These are phyloP conservation scores for Herpetomonas tarakana DNA, from an alignment of 208 protist species.

Conservation along the genomic window DNA sequence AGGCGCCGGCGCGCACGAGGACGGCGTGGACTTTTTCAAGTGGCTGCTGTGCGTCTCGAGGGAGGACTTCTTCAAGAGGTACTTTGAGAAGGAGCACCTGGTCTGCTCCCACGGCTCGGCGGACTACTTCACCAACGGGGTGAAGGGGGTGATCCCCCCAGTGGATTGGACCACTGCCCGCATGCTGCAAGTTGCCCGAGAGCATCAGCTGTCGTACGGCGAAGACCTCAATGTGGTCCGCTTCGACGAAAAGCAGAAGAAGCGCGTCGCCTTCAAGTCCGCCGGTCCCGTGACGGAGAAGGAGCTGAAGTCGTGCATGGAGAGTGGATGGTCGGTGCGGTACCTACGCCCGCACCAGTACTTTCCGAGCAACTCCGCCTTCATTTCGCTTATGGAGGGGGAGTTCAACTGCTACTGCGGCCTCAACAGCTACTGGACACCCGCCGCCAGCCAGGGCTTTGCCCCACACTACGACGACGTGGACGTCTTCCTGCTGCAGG, in stretches of 20 bases:
- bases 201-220: conserved; percentile 28
- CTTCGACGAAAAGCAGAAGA: conserved; percentile 39
- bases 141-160: conserved; percentile 24
- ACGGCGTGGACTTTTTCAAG: conserved; percentile 32
- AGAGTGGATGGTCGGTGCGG: conserved; percentile 76
- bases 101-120: conserved; percentile 31
- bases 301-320: conserved; percentile 52
- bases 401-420: conserved; percentile 86
- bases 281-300: conserved; percentile 16
- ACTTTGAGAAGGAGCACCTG: conserved; percentile 80
- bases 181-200: conserved; percentile 36
- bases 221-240: conserved; percentile 53
- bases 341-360: conserved; percentile 84
- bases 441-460: conserved; percentile 85
- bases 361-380: conserved; percentile 44
- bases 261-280: conserved; percentile 36
- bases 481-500: conserved; percentile 95
- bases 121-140: conserved; percentile 34
- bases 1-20: conserved; percentile 1
- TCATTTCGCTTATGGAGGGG: conserved; percentile 78
- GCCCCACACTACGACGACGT: conserved; percentile 97
- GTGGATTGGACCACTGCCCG: conserved; percentile 50
- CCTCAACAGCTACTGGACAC: conserved; percentile 94
- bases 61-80: conserved; percentile 62
- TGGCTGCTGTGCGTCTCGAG: conserved; percentile 47